Base-by-base conservation (phyloP, 768 basidiomycete genomes). In the Mycena vulgaris region DNA sequence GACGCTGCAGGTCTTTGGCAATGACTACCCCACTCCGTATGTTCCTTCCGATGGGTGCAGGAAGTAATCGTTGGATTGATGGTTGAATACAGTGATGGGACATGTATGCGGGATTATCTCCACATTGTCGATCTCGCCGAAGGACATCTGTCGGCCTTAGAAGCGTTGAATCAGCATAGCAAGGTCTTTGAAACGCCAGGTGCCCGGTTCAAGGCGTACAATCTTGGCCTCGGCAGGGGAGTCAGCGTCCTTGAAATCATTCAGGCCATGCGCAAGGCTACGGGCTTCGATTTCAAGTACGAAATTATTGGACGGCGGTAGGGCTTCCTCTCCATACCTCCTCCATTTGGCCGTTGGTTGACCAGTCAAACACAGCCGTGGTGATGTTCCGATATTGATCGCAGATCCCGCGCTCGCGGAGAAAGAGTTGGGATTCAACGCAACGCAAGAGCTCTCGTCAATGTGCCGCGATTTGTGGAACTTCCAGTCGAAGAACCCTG, bases 381-480 rank as follows among this genome's bases (percentile, higher is more conserved):
- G 97, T 4, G 98, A 99, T 78, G 98, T 99, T 0, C 97, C 98
- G 0, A 96, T 98, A 77, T 87, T 99, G 55, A 98, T 96, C 10
- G 98, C 97, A 4, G 93, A 99, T 80, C 97, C 98, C 0, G 74
- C 91, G 9, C 87, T 99, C 27, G 98, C 98, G 0, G 90, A 97
- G 83, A 90, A 90, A 78, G 97, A 99, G 80, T 91, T 99, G 33
- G 95, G 95, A 8, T 99, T 98, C 88, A 89, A 89, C 69, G 97
- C 97, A 16, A 85, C 87, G 28, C 87, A 90, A 76, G 87, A 91
- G 74, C 87, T 99, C 52, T 92, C 96, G 70, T 91, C 92, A 63
- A 99, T 99, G 95, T 99, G 98, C 81, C 86, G 89, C 65, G 98
- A 99, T 81, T 85, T 98, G 75, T 99, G 98, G 98, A 97, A 97